A percentile compares a stretch with the other conserved stretches of the same genome.
Conservation (phyloP, 2,329 filamentous ascomycete genomes). For the Fusarium kyushuense region DNA sequence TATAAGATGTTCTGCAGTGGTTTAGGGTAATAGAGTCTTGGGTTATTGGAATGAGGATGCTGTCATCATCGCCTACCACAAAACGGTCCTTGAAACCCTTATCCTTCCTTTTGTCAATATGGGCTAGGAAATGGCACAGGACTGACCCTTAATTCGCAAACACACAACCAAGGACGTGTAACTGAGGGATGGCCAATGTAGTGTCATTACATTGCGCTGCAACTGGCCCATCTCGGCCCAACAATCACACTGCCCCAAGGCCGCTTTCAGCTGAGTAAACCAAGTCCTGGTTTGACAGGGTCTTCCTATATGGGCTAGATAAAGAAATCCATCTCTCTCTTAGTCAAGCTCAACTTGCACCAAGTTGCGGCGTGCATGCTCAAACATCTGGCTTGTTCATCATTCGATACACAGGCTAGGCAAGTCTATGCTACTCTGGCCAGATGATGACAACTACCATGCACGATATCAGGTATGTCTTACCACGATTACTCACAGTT, state of each 20-base stretch:
- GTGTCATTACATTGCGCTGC: not conserved
- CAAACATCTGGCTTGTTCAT: not conserved
- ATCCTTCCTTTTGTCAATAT: not conserved
- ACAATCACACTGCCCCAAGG: not conserved
- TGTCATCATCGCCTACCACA: slow-evolving; percentile 16
- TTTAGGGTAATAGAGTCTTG: slow-evolving; percentile 17
- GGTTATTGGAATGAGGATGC: slow-evolving; percentile 28
- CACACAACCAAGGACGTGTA: not conserved
- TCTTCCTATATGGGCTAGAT: not conserved
- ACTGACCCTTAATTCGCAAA: slow-evolving; percentile 27
- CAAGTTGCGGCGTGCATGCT: not conserved
- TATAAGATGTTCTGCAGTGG: not conserved
- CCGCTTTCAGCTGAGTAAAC: not conserved
- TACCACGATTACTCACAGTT: not conserved
- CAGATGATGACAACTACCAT: not conserved
- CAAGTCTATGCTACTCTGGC: not conserved
- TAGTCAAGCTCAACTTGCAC: not conserved
- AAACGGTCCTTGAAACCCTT: slow-evolving; percentile 11
- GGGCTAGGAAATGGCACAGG: slow-evolving; percentile 11
- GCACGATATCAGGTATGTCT: not conserved
- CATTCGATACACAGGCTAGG: not conserved
- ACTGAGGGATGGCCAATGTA: not conserved
- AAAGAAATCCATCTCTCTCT: not conserved
- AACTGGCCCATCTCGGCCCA: slow-evolving; percentile 1
- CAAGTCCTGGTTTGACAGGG: not conserved